Base-by-base conservation (phyloP, 345 rosid genomes). In the Melastoma malabathricum region DNA sequence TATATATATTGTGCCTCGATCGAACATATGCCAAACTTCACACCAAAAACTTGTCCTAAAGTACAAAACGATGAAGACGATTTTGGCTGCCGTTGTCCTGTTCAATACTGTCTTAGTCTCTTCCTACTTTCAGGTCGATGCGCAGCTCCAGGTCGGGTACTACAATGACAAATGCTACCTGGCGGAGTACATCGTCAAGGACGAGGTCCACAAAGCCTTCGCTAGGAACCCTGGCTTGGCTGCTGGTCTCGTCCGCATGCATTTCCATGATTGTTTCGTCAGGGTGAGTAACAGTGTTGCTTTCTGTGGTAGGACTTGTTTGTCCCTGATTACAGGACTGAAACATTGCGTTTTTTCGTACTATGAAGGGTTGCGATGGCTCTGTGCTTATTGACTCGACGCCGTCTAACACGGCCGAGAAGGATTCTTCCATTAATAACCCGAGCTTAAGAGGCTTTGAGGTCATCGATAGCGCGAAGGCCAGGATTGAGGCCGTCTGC, bases 281-380 rank as follows among this genome's bases (percentile, higher is more conserved):
- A 54, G 67, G 60, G 67, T 49, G 27, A 5, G 62, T 25, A 13
- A n/a, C 23, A 13, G 7, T 0, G 2, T 25, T 52, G 18, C 16
- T 45, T 1, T 25, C 6, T 4, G 18, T 3, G 2, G 29, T 3
- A 8, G 18, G 17, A 22, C 38, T 4, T 10, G 2, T 19, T 25
- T 22, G n/a, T 22, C 0, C 0, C 38, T 9, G 29, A 27, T 0
- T 46, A 34, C 31, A 7, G 3, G 2, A 48, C 51, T 48, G 29
- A 48, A 13, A 8, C 15, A 1, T 5, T 29, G 1, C 0, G 54
- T 15, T 29, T 38, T 50, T 22, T 22, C 23, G 41, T 50, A 13
- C 18, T 4, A 15, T 34, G 17, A 46, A 69, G 75, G 78, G 77
- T 2, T 69, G 78, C 48, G 81, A 76, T 51, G 78, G 59, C 1